Evolutionary conservation across 2,329 filamentous ascomycete genomes (phyloP).

Genomic region (Alternaria infectoria): DNA sequence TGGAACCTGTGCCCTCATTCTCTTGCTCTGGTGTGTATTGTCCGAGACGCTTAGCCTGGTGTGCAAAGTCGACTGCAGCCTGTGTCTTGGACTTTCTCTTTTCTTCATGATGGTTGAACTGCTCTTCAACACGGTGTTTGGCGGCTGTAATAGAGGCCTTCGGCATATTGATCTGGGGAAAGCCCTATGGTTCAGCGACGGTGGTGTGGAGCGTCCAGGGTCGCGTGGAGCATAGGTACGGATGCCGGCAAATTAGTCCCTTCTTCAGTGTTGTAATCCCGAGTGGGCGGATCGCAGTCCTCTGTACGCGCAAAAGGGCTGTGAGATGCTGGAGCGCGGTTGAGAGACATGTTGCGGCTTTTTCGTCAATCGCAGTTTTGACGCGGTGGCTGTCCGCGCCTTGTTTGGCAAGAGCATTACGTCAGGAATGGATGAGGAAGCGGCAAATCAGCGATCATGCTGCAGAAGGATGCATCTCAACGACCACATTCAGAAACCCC

Average conservation of each 20-base stretch:
- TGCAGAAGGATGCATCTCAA: conserved; percentile 19
- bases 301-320: background rate
- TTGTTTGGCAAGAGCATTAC: conserved; percentile 14
- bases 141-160: conserved; percentile 18
- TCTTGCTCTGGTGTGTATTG: conserved; percentile 51
- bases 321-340: background rate
- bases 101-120: conserved; percentile 24
- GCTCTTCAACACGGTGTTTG: conserved; percentile 19
- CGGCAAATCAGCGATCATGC: conserved; percentile 4
- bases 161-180: conserved; percentile 28
- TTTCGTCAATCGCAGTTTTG: background rate
- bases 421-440: conserved; percentile 5
- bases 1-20: conserved; percentile 51
- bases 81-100: conserved; percentile 40
- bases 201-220: conserved; percentile 28
- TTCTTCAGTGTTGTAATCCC: background rate
- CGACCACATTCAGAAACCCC: background rate
- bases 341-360: conserved; percentile 1
- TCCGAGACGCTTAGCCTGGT: conserved; percentile 62
- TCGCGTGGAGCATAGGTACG: conserved; percentile 13
- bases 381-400: conserved; percentile 11
- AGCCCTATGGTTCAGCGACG: conserved; percentile 19
- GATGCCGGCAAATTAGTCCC: background rate
- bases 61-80: conserved; percentile 62
- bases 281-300: background rate